A percentile compares a stretch with the other conserved stretches of the same genome.
Evolutionary conservation across 176 grass and related monocot species (phyloP).

Genomic region (Neostapfia colusana): DNA sequence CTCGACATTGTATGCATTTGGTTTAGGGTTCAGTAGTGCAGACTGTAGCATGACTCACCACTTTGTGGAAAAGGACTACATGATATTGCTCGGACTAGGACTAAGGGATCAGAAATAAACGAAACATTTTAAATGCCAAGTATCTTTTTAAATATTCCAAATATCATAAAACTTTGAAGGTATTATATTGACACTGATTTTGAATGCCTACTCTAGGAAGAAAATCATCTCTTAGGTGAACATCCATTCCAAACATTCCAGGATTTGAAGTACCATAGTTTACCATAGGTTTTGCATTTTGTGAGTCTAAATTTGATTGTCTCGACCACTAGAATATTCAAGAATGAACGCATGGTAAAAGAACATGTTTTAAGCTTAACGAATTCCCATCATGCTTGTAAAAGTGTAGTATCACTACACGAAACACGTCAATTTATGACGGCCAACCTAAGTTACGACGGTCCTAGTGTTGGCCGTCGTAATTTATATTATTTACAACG

Average conservation of each 20-base stretch:
- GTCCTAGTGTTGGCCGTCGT: too few relatives aligned
- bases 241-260: neutral
- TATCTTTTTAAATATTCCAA: neutral
- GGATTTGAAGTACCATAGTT: neutral
- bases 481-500: too few relatives aligned
- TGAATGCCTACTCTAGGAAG: neutral
- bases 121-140: constrained; percentile 2
- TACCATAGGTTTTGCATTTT: neutral
- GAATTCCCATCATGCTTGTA: constrained; percentile 93
- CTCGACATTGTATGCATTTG: too few relatives aligned
- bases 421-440: too few relatives aligned
- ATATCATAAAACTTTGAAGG: neutral
- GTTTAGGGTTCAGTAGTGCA: too few relatives aligned
- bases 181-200: neutral
- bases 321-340: constrained; percentile 7
- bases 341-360: neutral
- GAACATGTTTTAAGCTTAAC: constrained; percentile 41
- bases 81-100: neutral
- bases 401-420: too few relatives aligned
- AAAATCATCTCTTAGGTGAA: constrained; percentile 2
- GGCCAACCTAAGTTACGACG: too few relatives aligned
- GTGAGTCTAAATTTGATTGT: too few relatives aligned
- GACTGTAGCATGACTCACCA: too few relatives aligned
- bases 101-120: constrained; percentile 6
- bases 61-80: neutral